Conservation (phyloP, 2,329 filamentous ascomycete species). For the Myriangium duriaei region DNA sequence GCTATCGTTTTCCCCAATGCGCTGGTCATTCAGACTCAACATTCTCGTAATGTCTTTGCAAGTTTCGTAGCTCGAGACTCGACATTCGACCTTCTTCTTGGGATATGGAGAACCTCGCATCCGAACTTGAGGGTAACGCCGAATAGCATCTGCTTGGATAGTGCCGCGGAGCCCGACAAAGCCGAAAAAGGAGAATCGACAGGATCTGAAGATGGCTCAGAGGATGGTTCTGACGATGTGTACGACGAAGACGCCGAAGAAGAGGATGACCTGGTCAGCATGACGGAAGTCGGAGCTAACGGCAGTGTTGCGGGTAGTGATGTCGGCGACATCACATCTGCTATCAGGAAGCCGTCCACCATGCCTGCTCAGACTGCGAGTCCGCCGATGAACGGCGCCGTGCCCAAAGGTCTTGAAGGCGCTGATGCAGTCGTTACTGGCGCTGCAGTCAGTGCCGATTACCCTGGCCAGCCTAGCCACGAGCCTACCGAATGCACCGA, state of each 20-base stretch:
- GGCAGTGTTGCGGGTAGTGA: constrained; percentile 44
- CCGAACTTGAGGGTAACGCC: constrained; percentile 81
- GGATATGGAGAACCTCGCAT: constrained; percentile 96
- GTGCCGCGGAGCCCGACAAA: constrained; percentile 69
- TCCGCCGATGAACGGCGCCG: constrained; percentile 28
- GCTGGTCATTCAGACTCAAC: constrained; percentile 88
- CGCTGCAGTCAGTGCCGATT: constrained; percentile 43
- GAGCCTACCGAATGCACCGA: constrained; percentile 78
- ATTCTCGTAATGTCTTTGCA: constrained; percentile 90
- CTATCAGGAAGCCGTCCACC: constrained; percentile 62
- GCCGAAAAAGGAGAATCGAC: constrained; percentile 69
- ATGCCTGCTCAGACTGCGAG: constrained; percentile 24
- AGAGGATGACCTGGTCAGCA: constrained; percentile 49
- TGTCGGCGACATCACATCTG: constrained; percentile 27
- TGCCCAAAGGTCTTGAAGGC: constrained; percentile 18
- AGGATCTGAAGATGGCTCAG: constrained; percentile 33
- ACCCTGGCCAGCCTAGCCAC: constrained; percentile 74
- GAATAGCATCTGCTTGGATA: constrained; percentile 74
- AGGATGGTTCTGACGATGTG: constrained; percentile 60
- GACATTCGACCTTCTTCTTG: constrained; percentile 92
- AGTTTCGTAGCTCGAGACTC: constrained; percentile 90
- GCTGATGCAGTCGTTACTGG: constrained; percentile 28
- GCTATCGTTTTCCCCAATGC: constrained; percentile 94
- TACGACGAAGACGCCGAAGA: constrained; percentile 71
- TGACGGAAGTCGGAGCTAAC: constrained; percentile 40